A percentile compares a stretch with the other conserved stretches of the same genome.
Evolutionary conservation across 768 basidiomycete genomes (phyloP).

Genomic region (Termitomyces sp.): DNA sequence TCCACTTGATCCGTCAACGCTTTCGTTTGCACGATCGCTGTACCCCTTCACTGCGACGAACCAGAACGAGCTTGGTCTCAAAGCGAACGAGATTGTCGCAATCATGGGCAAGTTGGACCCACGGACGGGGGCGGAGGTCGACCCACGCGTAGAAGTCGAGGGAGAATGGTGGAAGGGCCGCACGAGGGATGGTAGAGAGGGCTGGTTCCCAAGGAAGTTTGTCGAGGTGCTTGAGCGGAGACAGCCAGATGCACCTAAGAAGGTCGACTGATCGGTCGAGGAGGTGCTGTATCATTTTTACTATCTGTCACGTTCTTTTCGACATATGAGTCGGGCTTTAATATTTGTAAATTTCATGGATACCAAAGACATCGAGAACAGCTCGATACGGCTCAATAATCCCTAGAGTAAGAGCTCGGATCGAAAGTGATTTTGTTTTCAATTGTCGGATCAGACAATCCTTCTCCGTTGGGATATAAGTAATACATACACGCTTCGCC

Average conservation of each 20-base stretch:
- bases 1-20: constrained; percentile 70
- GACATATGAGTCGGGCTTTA: neutral
- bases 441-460: too few relatives aligned
- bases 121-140: constrained; percentile 59
- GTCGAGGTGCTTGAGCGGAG: constrained; percentile 63
- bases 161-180: constrained; percentile 95
- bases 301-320: neutral
- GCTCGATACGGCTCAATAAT: too few relatives aligned
- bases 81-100: constrained; percentile 91
- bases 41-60: constrained; percentile 75
- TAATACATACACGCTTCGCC: too few relatives aligned
- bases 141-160: constrained; percentile 56
- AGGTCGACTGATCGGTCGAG: constrained; percentile 9
- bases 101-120: constrained; percentile 80
- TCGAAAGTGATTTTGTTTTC: too few relatives aligned
- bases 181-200: constrained; percentile 85
- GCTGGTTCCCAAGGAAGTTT: constrained; percentile 94
- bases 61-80: constrained; percentile 75
- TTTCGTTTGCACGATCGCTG: constrained; percentile 80
- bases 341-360: neutral
- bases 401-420: too few relatives aligned
- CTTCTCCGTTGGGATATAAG: too few relatives aligned
- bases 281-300: neutral
- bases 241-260: constrained; percentile 23
- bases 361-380: neutral